Evolutionary conservation across 148 eudicot species (phyloP), one percentile per base, ranked within the genome.

Genomic region (Polygonum aviculare): DNA sequence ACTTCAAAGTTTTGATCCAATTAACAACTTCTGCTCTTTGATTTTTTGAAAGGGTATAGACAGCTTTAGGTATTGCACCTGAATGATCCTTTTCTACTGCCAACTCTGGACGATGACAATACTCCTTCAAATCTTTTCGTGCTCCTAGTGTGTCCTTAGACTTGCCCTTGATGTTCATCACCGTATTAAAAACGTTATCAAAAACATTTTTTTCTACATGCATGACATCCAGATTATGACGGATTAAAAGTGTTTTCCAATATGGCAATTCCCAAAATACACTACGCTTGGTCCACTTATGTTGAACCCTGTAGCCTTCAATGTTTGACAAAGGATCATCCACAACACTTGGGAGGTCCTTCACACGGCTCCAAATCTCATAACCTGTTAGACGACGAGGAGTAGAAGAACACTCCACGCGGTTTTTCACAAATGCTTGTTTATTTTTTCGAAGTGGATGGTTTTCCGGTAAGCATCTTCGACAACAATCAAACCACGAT

Each of bases 11-110:
- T 38, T 60, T 72, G 9, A 81, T 21, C 72, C 2, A 80, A 7
- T 65, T 33, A 31, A 78, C 77, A 19, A 84, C n/a, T 4, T 12
- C 51, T 39, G 44, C 57, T 50, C 16, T 77, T 33, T 77, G 73
- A 1, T 49, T 59, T 12, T 52, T 48, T 3, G 36, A 16, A 38
- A 78, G 40, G 0, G 60, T 39, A 7, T 72, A 84, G 15, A 74
- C 44, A 35, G 80, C 80, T 39, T n/a, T 47, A 9, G 75, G 81
- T 48, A 41, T 35, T 72, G 70, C 26, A 26, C 70, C 57, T 4
- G 6, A 51, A 51, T 51, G 57, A 48, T 69, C 47, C 62, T 26
- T 63, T 26, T 63, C 70, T 2, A 63, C 18, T 63, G 70, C 38
- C 35, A 35, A 63, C 12, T 63, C 12, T 26, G 35, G 18, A 22